Evolutionary conservation across 306 rosid species (phyloP).

Genomic region (Vicia faba): DNA sequence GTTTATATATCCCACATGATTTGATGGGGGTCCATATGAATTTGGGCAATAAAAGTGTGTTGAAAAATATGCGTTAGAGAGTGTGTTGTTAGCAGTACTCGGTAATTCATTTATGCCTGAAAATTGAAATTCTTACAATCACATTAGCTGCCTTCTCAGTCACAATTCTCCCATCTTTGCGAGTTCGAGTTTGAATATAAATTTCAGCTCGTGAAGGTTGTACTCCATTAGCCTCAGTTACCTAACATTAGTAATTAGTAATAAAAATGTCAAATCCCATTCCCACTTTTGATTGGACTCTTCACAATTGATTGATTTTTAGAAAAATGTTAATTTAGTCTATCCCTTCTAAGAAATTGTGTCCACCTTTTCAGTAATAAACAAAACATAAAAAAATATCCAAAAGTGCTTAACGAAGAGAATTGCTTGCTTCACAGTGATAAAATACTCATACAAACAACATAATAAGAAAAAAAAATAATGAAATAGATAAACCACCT

Average conservation of each 20-base stretch:
- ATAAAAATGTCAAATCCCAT: slow-evolving; percentile 1
- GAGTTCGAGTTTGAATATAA: slow-evolving; percentile 22
- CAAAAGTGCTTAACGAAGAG: background rate
- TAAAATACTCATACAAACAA: slow-evolving; percentile 10
- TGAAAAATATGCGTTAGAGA: too few relatives aligned
- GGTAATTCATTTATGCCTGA: background rate
- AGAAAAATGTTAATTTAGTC: background rate
- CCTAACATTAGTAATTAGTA: background rate
- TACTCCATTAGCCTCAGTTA: slow-evolving; percentile 11
- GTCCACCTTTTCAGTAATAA: background rate
- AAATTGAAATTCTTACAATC: slow-evolving; percentile 23
- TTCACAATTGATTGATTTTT: background rate
- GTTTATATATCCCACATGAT: too few relatives aligned
- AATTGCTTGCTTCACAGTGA: background rate
- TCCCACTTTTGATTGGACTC: background rate
- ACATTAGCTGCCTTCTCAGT: slow-evolving; percentile 24
- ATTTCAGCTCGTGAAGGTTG: slow-evolving; percentile 26
- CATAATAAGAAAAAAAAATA: slow-evolving; percentile 1
- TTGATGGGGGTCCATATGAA: too few relatives aligned
- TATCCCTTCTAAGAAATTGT: background rate
- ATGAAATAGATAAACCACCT: slow-evolving; percentile 6
- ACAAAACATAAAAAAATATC: background rate
- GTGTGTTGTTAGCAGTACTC: too few relatives aligned
- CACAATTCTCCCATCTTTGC: slow-evolving; percentile 27
- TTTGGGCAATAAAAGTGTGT: too few relatives aligned